Evolutionary conservation across 1,284 basidiomycete genomes (phyloP).

Genomic region (Apiotrichum laibachii): DNA sequence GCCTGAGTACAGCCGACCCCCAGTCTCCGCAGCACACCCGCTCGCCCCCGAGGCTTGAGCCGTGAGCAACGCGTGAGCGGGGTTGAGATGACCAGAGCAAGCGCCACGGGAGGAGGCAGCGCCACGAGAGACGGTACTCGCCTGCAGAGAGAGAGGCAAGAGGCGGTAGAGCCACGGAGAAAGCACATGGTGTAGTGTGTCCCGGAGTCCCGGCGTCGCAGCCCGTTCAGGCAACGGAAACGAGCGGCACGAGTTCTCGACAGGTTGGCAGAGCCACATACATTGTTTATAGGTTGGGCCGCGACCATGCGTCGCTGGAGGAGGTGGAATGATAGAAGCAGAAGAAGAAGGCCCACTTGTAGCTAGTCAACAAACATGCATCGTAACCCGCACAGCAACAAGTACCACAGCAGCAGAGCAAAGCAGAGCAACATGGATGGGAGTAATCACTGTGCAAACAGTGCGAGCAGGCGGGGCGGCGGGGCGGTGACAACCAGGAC

Average conservation of each 20-base stretch:
- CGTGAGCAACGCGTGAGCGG: conserved; percentile 27
- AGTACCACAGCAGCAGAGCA: not conserved
- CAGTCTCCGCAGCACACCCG: conserved; percentile 27
- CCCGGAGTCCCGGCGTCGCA: not conserved
- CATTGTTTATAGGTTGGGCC: not conserved
- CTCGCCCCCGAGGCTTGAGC: conserved; percentile 25
- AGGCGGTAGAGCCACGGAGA: not conserved
- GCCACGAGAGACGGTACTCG: not conserved
- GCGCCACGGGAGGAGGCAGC: conserved; percentile 3
- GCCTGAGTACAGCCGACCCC: conserved; percentile 17
- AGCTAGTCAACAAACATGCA: conserved; percentile 7
- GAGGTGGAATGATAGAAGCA: not conserved
- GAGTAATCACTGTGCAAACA: too few relatives aligned
- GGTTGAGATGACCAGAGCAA: conserved; percentile 17
- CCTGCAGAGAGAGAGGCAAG: not conserved
- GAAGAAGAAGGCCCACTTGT: conserved; percentile 2
- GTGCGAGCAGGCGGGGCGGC: too few relatives aligned
- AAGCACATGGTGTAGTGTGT: not conserved
- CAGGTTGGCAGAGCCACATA: not conserved
- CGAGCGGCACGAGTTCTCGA: not conserved
- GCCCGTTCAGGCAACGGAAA: not conserved
- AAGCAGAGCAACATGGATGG: too few relatives aligned
- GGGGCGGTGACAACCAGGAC: too few relatives aligned
- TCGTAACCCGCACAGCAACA: not conserved
- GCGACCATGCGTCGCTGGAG: conserved; percentile 6